phyloP scores from a whole-genome alignment of 805 yeast species.

The Wickerhamomyces kurtzmanii region DNA sequence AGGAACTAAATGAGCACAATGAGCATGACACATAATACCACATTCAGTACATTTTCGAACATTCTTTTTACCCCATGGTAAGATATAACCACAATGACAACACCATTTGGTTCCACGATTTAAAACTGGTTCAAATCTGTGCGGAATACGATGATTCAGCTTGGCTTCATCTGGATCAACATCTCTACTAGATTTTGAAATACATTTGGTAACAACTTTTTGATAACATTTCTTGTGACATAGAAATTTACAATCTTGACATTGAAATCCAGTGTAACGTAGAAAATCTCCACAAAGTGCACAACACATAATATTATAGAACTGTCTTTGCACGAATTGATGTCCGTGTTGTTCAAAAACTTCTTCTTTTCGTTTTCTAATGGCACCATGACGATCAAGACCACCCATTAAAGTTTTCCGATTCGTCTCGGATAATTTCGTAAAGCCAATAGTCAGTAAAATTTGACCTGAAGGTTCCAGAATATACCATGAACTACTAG shows the following conservation, averaged over 20 bases:
- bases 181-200: slow-evolving; percentile 65
- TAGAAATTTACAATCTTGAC: slow-evolving; percentile 74
- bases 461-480: slow-evolving; percentile 94
- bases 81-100: slow-evolving; percentile 95
- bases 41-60: slow-evolving; percentile 90
- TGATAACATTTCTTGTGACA: slow-evolving; percentile 78
- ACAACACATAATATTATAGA: slow-evolving; percentile 94
- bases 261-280: slow-evolving; percentile 77
- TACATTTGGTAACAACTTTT: slow-evolving; percentile 76
- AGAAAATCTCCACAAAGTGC: slow-evolving; percentile 95
- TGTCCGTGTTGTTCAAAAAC: slow-evolving; percentile 95
- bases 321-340: slow-evolving; percentile 90
- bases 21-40: slow-evolving; percentile 90
- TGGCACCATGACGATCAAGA: slow-evolving; percentile 95
- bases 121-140: slow-evolving; percentile 84
- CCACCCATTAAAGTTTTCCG: slow-evolving; percentile 44
- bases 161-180: slow-evolving; percentile 65
- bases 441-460: slow-evolving; percentile 66
- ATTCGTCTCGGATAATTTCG: slow-evolving; percentile 44
- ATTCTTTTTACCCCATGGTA: slow-evolving; percentile 92
- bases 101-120: slow-evolving; percentile 99
- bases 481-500: slow-evolving; percentile 76
- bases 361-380: slow-evolving; percentile 81
- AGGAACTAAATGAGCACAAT: slow-evolving; percentile 91
- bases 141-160: slow-evolving; percentile 94